These are phyloP conservation scores for Olyra latifolia DNA, from an alignment of 176 grass and related monocot genomes.

Conservation along the genomic window DNA sequence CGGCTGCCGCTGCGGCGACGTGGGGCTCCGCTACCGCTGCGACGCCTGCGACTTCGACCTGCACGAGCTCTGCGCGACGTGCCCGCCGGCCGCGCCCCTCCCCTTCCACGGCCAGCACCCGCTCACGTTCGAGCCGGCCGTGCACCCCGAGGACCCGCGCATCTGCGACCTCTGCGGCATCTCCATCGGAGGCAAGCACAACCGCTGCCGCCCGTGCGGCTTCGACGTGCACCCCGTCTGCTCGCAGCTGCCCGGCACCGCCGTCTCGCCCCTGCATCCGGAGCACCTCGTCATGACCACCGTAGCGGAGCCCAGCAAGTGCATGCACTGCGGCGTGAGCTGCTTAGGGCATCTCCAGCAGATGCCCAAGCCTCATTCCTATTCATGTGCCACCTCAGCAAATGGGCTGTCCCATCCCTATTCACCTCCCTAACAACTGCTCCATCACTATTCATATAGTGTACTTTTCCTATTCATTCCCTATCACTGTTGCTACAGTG, in stretches of 20 bases:
- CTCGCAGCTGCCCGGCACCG: not conserved
- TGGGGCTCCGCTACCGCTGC: not conserved
- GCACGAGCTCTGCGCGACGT: slow-evolving; percentile 14
- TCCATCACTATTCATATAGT: too few species aligned
- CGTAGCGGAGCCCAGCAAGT: not conserved
- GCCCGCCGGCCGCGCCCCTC: not conserved
- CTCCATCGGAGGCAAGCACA: not conserved
- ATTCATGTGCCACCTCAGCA: too few species aligned
- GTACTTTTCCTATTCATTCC: too few species aligned
- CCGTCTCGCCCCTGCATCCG: slow-evolving; percentile 6
- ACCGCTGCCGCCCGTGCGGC: not conserved
- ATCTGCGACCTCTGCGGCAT: not conserved
- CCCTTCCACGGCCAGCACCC: slow-evolving; percentile 10
- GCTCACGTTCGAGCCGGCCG: not conserved
- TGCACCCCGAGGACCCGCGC: not conserved
- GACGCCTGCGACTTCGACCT: slow-evolving; percentile 9
- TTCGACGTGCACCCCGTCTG: slow-evolving; percentile 17
- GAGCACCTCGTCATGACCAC: not conserved
- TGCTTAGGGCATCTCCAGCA: too few species aligned
- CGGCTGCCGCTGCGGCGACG: not conserved
- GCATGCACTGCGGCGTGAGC: not conserved
- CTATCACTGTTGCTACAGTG: too few species aligned
- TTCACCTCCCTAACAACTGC: too few species aligned
- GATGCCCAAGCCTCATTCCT: too few species aligned
- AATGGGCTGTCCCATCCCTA: too few species aligned